Evolutionary conservation across 352 stramenopile genomes (phyloP), one percentile per base, ranked within the genome.

Genomic region (Globisporangium splendens): DNA sequence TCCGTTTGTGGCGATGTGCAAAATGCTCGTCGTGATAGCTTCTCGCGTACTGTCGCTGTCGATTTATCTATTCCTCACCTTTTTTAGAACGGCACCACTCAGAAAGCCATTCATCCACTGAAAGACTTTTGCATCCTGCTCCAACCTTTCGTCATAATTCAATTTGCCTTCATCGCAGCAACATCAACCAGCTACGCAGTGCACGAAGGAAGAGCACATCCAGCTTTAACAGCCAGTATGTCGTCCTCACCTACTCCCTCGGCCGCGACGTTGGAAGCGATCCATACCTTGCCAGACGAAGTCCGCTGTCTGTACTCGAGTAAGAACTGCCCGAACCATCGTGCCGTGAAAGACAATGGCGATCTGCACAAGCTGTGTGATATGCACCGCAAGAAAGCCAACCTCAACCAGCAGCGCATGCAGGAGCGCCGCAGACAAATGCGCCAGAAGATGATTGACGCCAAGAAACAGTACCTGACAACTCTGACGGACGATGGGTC

Each of bases 291-390:
- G 1, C 54, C 65, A 1, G 50, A 72, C 2, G 46, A 46, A 49
- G 48, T 67, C 20, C 50, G 62, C 18, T 79, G 69, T 46, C 62
- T 65, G 18, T 88, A 88, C 51, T 68, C 73, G 14, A 84, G 73
- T 61, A 88, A 86, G 54, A 61, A 75, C 50, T 88, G 78, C 63
- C 71, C 65, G 39, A 73, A 75, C 46, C 50, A 59, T 3, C 75
- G 78, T 49, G 69, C 72, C 15, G 70, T 68, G 20, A 86, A 86
- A 54, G 46, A 75, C 22, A 76, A 79, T 18, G 75, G 78, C 6
- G 70, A 68, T 1, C 56, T 83, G 15, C 78, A 88, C 68, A 75
- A 74, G 18, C 66, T 84, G 22, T 88, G 78, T 51, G 75, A 88
- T 31, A 70, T 79, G 44, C 78, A 88, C 44, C 78, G 75, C 0